Percentiles rank a stretch among this genome's conserved stretches.
These are phyloP conservation scores for Phylloporus sp. DNA, from an alignment of 1,284 basidiomycete species.

Conservation along the genomic window DNA sequence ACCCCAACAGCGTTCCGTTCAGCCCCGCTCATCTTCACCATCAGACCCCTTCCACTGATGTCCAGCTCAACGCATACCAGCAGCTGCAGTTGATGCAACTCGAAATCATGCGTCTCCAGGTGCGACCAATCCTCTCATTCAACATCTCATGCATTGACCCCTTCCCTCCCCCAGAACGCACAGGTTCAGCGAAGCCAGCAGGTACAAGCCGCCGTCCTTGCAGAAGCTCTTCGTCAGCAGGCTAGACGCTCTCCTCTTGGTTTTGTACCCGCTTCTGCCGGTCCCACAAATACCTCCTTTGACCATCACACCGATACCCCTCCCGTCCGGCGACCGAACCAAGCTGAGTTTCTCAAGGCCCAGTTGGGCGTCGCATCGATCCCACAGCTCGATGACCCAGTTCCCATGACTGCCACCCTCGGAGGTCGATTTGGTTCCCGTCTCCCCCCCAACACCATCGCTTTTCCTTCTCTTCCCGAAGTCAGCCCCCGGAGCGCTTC, in stretches of 20 bases:
- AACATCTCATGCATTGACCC: not conserved
- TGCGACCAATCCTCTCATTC: slow-evolving; percentile 36
- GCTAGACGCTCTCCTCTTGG: slow-evolving; percentile 56
- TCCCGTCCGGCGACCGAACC: slow-evolving; percentile 65
- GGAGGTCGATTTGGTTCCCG: slow-evolving; percentile 77
- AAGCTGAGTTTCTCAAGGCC: slow-evolving; percentile 63
- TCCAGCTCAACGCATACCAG: slow-evolving; percentile 57
- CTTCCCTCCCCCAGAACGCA: slow-evolving; percentile 35
- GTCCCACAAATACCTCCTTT: slow-evolving; percentile 64
- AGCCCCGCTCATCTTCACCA: slow-evolving; percentile 49
- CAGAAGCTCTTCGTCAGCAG: slow-evolving; percentile 66
- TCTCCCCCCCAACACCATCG: slow-evolving; percentile 44
- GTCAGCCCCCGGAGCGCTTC: slow-evolving; percentile 43
- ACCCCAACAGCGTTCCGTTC: slow-evolving; percentile 61
- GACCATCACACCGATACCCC: slow-evolving; percentile 58
- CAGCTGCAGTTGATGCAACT: slow-evolving; percentile 84
- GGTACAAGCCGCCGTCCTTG: slow-evolving; percentile 52
- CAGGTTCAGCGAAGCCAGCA: slow-evolving; percentile 44
- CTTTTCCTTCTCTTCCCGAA: slow-evolving; percentile 44
- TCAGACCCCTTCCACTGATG: slow-evolving; percentile 44
- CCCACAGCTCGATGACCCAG: slow-evolving; percentile 50
- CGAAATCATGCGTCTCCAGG: slow-evolving; percentile 80
- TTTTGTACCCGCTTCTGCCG: slow-evolving; percentile 68
- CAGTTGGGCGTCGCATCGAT: slow-evolving; percentile 51
- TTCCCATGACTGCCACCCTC: slow-evolving; percentile 79